phyloP scores from a whole-genome alignment of 2,329 filamentous ascomycete species.

The Exophiala oligosperma region DNA sequence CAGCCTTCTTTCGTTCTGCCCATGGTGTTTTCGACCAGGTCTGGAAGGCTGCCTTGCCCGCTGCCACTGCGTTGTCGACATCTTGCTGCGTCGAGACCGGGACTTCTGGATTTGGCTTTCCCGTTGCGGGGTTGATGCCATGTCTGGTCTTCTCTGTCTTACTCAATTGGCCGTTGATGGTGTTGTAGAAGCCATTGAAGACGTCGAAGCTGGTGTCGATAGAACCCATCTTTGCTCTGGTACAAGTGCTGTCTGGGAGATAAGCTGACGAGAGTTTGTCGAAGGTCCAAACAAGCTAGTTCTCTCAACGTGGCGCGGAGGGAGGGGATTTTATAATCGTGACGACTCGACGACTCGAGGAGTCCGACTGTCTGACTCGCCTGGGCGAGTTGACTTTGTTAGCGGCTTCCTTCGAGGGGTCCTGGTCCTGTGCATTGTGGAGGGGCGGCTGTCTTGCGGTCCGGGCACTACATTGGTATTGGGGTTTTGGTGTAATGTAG shows the following conservation, averaged over 20 bases:
- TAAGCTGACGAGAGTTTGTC: neutral
- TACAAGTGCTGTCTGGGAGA: neutral
- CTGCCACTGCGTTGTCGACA: conserved; percentile 51
- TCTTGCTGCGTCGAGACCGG: conserved; percentile 52
- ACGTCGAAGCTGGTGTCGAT: conserved; percentile 11
- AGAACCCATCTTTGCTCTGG: conserved; percentile 6
- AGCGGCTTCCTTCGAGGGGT: too few relatives aligned
- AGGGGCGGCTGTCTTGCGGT: too few relatives aligned
- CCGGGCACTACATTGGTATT: too few relatives aligned
- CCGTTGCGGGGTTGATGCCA: conserved; percentile 54
- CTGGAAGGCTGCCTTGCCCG: conserved; percentile 51
- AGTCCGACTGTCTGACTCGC: too few relatives aligned
- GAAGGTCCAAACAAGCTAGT: neutral
- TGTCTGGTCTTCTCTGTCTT: conserved; percentile 47
- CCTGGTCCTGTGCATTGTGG: too few relatives aligned
- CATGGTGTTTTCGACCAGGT: conserved; percentile 45
- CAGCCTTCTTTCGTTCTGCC: conserved; percentile 36
- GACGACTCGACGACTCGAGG: neutral
- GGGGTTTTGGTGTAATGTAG: too few relatives aligned
- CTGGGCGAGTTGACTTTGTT: too few relatives aligned
- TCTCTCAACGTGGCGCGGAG: neutral
- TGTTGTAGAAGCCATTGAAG: conserved; percentile 52
- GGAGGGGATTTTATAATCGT: neutral
- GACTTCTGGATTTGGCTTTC: conserved; percentile 51
- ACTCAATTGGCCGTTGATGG: conserved; percentile 52